Percentiles rank a stretch among this genome's conserved stretches.
Evolutionary conservation across 2,329 filamentous ascomycete genomes (phyloP).

Genomic region (Didymella sp.): DNA sequence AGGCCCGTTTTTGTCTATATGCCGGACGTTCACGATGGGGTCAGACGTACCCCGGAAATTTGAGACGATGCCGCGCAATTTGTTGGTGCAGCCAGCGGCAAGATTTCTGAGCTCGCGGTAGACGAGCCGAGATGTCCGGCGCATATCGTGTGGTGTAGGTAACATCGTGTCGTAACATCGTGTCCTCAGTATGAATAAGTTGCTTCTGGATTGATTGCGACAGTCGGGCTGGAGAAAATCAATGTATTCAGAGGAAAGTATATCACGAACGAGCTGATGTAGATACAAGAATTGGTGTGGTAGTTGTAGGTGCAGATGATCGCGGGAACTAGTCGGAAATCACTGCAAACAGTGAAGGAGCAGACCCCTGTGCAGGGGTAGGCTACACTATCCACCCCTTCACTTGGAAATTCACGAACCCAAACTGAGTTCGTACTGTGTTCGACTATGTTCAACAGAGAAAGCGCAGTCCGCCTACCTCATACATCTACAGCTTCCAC

Average conservation of each 20-base stretch:
- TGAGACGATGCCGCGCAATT: background rate
- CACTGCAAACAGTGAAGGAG: background rate
- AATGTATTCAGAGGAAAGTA: background rate
- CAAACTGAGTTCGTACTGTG: background rate
- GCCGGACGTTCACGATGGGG: background rate
- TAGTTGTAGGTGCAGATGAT: background rate
- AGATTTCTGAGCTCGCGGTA: constrained; percentile 29
- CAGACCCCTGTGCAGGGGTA: background rate
- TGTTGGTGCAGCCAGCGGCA: constrained; percentile 8
- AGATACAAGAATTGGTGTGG: background rate
- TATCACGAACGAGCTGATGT: too few relatives aligned
- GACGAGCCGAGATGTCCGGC: constrained; percentile 26
- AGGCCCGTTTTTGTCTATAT: background rate
- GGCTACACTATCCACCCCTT: background rate
- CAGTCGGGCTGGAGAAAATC: background rate
- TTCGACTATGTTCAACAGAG: background rate
- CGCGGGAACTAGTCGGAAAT: background rate
- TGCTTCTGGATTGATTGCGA: background rate
- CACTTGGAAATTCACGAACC: background rate
- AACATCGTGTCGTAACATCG: constrained; percentile 11
- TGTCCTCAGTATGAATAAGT: background rate
- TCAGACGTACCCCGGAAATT: background rate
- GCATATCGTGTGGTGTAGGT: constrained; percentile 11
- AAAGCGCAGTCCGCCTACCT: too few relatives aligned
- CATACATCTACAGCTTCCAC: constrained; percentile 30